Percentiles rank a stretch among this genome's conserved stretches.
These are phyloP conservation scores for Leccinum subrobustum DNA, from an alignment of 1,284 basidiomycete genomes.

Conservation along the genomic window DNA sequence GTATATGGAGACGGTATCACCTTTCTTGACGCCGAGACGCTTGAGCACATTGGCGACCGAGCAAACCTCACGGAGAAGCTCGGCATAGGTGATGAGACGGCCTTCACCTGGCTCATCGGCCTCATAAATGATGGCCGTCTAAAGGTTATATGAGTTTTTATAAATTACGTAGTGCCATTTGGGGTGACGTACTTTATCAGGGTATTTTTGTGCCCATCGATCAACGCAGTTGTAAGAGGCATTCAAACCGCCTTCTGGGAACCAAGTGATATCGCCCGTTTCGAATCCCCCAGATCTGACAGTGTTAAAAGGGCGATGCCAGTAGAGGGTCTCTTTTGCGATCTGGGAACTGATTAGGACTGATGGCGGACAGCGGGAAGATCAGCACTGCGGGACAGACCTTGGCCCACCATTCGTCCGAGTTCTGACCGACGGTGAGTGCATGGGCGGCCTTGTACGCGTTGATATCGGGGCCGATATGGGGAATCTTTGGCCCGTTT, in stretches of 20 bases:
- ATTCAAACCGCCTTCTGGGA: slow-evolving; percentile 87
- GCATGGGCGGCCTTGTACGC: slow-evolving; percentile 71
- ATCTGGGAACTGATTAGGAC: slow-evolving; percentile 43
- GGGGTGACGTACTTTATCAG: slow-evolving; percentile 67
- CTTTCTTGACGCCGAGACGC: slow-evolving; percentile 90
- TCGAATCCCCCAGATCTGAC: slow-evolving; percentile 85
- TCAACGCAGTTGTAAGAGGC: slow-evolving; percentile 98
- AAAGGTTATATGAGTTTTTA: not conserved
- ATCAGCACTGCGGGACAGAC: slow-evolving; percentile 40
- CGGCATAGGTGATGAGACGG: slow-evolving; percentile 73
- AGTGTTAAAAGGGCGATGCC: slow-evolving; percentile 91
- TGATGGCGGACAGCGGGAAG: not conserved
- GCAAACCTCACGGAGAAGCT: slow-evolving; percentile 91
- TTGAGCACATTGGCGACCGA: slow-evolving; percentile 92
- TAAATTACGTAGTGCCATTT: not conserved
- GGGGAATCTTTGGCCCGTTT: slow-evolving; percentile 60
- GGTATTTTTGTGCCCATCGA: slow-evolving; percentile 90
- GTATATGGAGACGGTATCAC: slow-evolving; percentile 93
- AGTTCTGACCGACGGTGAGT: slow-evolving; percentile 70
- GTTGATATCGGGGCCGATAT: slow-evolving; percentile 73
- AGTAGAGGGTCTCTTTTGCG: slow-evolving; percentile 81
- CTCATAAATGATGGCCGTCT: slow-evolving; percentile 97
- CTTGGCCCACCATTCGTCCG: slow-evolving; percentile 87
- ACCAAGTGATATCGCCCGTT: slow-evolving; percentile 92
- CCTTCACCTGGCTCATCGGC: slow-evolving; percentile 92